phyloP scores from a whole-genome alignment of 163 green algal genomes.

The Scenedesmus sp. region DNA sequence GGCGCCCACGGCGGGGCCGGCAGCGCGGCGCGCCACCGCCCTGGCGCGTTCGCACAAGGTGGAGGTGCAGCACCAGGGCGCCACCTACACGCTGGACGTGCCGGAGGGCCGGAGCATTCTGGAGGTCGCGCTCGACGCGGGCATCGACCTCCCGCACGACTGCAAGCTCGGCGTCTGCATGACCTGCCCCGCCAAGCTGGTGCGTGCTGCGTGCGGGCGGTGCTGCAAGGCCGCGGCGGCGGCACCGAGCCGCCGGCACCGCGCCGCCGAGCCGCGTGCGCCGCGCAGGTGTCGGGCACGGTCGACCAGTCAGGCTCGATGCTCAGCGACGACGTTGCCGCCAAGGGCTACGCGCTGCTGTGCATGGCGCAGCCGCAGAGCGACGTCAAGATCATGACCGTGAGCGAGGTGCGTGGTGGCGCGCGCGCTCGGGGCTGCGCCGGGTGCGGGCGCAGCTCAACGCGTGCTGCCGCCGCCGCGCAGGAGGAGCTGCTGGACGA shows the following conservation, averaged over 20 bases:
- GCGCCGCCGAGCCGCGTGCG: too few relatives aligned
- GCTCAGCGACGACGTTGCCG: constrained; percentile 84
- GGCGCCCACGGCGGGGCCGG: neutral
- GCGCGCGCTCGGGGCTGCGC: neutral
- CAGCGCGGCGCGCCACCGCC: neutral
- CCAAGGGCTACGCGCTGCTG: constrained; percentile 90
- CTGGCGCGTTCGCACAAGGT: constrained; percentile 52
- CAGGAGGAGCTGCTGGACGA: constrained; percentile 65
- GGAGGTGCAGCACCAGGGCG: constrained; percentile 57
- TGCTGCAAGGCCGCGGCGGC: too few relatives aligned
- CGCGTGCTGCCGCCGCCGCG: neutral
- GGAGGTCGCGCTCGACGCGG: constrained; percentile 70
- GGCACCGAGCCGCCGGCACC: too few relatives aligned
- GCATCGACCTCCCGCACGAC: constrained; percentile 87
- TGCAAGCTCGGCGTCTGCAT: constrained; percentile 92
- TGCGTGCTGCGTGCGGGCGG: too few relatives aligned
- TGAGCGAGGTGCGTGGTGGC: constrained; percentile 78
- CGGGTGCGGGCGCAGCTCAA: too few relatives aligned
- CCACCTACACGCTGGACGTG: constrained; percentile 62
- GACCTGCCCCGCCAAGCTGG: constrained; percentile 77
- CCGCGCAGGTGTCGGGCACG: constrained; percentile 64
- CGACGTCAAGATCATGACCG: constrained; percentile 83
- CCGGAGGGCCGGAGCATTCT: constrained; percentile 76
- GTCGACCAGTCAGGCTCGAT: constrained; percentile 88
- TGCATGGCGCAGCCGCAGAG: constrained; percentile 80